Evolutionary conservation across 169 alveolate genomes (phyloP).

Genomic region (Plasmodium chabaudi): DNA sequence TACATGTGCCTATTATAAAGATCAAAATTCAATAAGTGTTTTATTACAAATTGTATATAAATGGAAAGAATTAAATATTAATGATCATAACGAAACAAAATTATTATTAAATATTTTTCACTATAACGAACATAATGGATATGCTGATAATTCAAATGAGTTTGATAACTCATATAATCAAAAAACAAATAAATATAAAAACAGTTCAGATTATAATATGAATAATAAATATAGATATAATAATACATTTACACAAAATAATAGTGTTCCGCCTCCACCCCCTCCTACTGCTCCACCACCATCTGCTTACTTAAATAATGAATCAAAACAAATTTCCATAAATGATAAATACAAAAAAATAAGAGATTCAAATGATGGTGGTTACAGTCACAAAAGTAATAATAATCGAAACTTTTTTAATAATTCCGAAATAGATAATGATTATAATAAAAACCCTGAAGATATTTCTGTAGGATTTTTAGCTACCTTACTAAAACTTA

Average conservation of each 20-base stretch:
- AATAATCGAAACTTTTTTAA: constrained; percentile 5
- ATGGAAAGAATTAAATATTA: constrained; percentile 32
- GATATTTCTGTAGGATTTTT: constrained; percentile 67
- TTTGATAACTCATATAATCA: neutral
- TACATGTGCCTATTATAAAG: constrained; percentile 76
- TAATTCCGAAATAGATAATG: neutral
- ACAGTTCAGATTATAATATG: neutral
- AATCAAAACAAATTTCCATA: neutral
- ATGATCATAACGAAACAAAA: constrained; percentile 43
- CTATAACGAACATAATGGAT: neutral
- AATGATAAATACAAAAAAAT: constrained; percentile 30
- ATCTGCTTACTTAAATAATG: constrained; percentile 1
- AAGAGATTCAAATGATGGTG: neutral
- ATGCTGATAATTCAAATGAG: neutral
- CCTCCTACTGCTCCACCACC: constrained; percentile 59
- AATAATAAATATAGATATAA: neutral
- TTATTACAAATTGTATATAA: constrained; percentile 54
- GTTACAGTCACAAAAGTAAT: neutral
- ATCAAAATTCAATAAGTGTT: constrained; percentile 40
- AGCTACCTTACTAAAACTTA: constrained; percentile 63
- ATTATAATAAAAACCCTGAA: constrained; percentile 52
- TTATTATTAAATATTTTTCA: constrained; percentile 46
- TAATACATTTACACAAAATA: neutral
- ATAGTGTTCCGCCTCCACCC: constrained; percentile 25
- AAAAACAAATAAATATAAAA: neutral